Evolutionary conservation across 2,329 filamentous ascomycete genomes (phyloP), one percentile per base, ranked within the genome.

Genomic region (Tolypocladium paradoxum): DNA sequence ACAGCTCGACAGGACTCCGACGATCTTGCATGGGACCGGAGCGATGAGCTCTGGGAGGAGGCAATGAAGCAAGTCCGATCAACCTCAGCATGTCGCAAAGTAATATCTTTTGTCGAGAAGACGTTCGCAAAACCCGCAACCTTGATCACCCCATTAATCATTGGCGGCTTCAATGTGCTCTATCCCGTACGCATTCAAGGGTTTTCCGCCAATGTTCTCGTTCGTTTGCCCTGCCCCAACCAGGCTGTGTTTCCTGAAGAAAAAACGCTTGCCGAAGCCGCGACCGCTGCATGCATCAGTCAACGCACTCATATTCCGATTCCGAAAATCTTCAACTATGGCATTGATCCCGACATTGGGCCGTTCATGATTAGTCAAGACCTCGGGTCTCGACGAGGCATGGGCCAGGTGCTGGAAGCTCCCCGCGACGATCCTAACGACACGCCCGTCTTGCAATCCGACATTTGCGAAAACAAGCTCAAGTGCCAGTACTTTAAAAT

Each of bases 401-500:
- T 64, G 61, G 38, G 50, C n/a, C 24, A 59, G 6, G 50, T 54
- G 16, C 53, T 66, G n/a, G 48, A 58, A 20, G 52, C 51, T 35
- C 60, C 60, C 4, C 35, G 55, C 16, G 35, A 58, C 0, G 56
- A 62, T 52, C 53, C 55, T 4, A 51, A 61, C 22, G 60, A 60
- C 4, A 51, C 58, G 14, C 54, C 56, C n/a, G 47, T 64, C 14
- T 49, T 64, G 40, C 24, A 58, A 31, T 57, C 57, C 5, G 50
- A 67, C 35, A 60, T 73, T n/a, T 52, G 59, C 5, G 61, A 72
- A 27, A 47, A 55, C 8, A 64, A 54, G 16, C 62, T 74, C 0
- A 52, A 63, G 50, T 40, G 27, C 0, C 51, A 70, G 2, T 76
- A 72, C 54, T 38, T 54, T 1, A 61, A 72, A 51, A 61, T 75